These are phyloP conservation scores for Oryza glumipatula DNA, from an alignment of 176 grass and related monocot genomes.

Conservation along the genomic window DNA sequence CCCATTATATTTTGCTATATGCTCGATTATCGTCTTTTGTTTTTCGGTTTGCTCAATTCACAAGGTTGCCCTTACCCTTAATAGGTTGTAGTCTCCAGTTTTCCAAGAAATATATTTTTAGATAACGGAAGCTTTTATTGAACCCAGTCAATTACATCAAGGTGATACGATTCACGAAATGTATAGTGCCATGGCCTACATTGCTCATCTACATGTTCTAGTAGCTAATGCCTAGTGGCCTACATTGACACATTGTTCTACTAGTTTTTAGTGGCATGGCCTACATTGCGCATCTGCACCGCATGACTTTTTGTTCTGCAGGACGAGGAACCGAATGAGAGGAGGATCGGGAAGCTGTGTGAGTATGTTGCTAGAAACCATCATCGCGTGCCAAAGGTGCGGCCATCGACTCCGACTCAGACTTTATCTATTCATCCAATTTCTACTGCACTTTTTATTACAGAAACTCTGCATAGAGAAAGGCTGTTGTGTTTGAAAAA, in stretches of 20 bases:
- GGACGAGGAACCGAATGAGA: slow-evolving; percentile 64
- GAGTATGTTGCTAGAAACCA: slow-evolving; percentile 75
- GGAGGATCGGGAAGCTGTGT: slow-evolving; percentile 71
- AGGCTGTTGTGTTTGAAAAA: too few species aligned
- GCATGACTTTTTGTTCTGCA: background rate
- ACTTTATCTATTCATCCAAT: background rate
- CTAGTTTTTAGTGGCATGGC: too few species aligned
- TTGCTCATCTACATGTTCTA: background rate
- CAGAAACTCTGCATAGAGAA: background rate
- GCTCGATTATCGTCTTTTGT: too few species aligned
- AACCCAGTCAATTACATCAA: too few species aligned
- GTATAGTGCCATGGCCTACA: background rate
- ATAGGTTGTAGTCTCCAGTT: too few species aligned
- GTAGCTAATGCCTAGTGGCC: background rate
- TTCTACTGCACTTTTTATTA: background rate
- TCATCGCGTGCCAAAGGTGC: slow-evolving; percentile 56
- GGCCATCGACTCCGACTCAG: background rate
- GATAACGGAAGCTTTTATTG: too few species aligned
- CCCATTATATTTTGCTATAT: too few species aligned
- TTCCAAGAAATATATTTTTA: too few species aligned
- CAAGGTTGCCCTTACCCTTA: too few species aligned
- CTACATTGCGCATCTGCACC: too few species aligned
- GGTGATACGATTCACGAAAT: too few species aligned
- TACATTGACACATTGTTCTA: too few species aligned
- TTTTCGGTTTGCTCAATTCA: background rate